Evolutionary conservation across 495 filamentous ascomycete species (phyloP).

Genomic region (Clohesyomyces aquaticus): DNA sequence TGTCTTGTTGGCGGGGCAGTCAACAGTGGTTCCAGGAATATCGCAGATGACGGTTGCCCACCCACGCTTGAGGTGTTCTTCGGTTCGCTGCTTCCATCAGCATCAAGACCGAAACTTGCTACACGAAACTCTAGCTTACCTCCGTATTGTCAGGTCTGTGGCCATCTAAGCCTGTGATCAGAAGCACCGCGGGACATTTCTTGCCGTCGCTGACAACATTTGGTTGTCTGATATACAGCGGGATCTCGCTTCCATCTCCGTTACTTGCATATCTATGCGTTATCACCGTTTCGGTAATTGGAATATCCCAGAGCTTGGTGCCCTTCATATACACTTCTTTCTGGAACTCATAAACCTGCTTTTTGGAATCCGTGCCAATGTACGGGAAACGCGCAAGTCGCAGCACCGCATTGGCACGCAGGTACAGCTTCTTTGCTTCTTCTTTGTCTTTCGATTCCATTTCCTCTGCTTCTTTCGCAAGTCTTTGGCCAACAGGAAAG

Average conservation of each 20-base stretch:
- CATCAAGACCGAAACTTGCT: neutral
- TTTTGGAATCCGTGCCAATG: constrained; percentile 57
- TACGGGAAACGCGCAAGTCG: constrained; percentile 76
- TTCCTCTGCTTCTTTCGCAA: constrained; percentile 56
- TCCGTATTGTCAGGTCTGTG: constrained; percentile 73
- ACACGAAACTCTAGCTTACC: neutral
- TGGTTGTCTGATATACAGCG: constrained; percentile 66
- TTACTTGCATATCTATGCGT: constrained; percentile 56
- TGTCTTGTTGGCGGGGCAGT: constrained; percentile 66
- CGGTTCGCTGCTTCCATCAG: constrained; percentile 50
- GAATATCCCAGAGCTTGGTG: constrained; percentile 56
- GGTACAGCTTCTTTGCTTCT: constrained; percentile 63
- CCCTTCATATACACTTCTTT: constrained; percentile 68
- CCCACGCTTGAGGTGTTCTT: constrained; percentile 64
- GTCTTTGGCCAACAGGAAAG: constrained; percentile 56
- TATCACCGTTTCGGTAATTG: constrained; percentile 61
- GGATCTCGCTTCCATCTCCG: constrained; percentile 59
- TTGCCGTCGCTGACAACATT: constrained; percentile 39
- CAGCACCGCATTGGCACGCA: constrained; percentile 70
- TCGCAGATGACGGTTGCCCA: constrained; percentile 71
- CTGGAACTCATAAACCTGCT: constrained; percentile 65
- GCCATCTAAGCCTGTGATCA: constrained; percentile 76
- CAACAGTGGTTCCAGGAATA: constrained; percentile 72
- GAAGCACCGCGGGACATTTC: constrained; percentile 52
- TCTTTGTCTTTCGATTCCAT: constrained; percentile 38